Percentiles rank a stretch among this genome's conserved stretches.
Evolutionary conservation across 495 filamentous ascomycete genomes (phyloP).

Genomic region (Venustampulla echinocandica): DNA sequence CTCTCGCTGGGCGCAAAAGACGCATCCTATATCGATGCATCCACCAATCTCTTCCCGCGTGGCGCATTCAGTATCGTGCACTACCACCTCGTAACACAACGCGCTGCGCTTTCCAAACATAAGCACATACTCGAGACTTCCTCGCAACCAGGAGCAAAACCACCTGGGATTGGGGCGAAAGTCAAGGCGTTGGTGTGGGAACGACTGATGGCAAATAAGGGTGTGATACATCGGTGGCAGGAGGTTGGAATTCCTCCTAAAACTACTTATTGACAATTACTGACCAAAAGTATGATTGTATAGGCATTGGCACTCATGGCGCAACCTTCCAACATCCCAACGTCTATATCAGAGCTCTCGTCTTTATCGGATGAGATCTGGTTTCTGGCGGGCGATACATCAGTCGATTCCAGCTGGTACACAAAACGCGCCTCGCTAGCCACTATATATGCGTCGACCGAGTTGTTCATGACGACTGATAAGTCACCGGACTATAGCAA

Average conservation of each 20-base stretch:
- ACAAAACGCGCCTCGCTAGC: slow-evolving; percentile 73
- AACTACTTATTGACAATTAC: not conserved
- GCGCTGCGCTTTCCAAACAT: slow-evolving; percentile 32
- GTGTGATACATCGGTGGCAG: slow-evolving; percentile 68
- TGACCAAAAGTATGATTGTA: too few relatives aligned
- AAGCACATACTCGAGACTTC: slow-evolving; percentile 21
- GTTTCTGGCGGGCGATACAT: slow-evolving; percentile 69
- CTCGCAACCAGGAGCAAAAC: slow-evolving; percentile 11
- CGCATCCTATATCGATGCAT: slow-evolving; percentile 77
- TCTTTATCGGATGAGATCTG: slow-evolving; percentile 80
- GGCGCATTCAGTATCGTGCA: slow-evolving; percentile 74
- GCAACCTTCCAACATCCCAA: slow-evolving; percentile 61
- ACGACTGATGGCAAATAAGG: slow-evolving; percentile 60
- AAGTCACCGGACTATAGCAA: slow-evolving; percentile 52
- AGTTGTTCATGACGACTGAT: slow-evolving; percentile 92
- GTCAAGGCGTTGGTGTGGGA: slow-evolving; percentile 60
- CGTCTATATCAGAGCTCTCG: slow-evolving; percentile 72
- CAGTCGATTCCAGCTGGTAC: slow-evolving; percentile 84
- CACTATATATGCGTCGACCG: slow-evolving; percentile 73
- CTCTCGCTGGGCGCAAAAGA: slow-evolving; percentile 73
- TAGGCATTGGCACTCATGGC: slow-evolving; percentile 88
- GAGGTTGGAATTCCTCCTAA: slow-evolving; percentile 49
- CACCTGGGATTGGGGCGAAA: slow-evolving; percentile 32
- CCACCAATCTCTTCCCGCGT: slow-evolving; percentile 68
- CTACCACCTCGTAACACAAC: slow-evolving; percentile 68